These are phyloP conservation scores for Zea luxurians DNA, from an alignment of 176 grass and related monocot genomes.

Conservation along the genomic window DNA sequence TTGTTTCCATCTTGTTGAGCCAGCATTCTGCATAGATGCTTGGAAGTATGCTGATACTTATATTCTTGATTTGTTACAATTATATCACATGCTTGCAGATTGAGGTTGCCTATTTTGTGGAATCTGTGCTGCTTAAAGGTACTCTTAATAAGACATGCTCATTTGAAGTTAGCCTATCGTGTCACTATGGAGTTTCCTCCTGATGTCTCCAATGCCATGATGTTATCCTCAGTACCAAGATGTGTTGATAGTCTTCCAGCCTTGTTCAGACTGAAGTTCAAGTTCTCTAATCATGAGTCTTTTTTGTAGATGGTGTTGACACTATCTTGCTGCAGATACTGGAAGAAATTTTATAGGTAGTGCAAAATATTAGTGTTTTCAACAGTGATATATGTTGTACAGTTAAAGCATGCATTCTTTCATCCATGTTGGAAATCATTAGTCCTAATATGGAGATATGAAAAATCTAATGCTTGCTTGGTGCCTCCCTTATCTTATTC, in stretches of 20 bases:
- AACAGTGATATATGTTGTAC: slow-evolving; percentile 59
- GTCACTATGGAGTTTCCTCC: slow-evolving; percentile 60
- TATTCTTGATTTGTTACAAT: slow-evolving; percentile 38
- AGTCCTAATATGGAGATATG: slow-evolving; percentile 57
- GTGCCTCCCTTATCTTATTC: slow-evolving; percentile 79
- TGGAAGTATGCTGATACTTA: slow-evolving; percentile 29
- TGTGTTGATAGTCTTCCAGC: slow-evolving; percentile 63
- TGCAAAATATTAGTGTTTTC: slow-evolving; percentile 53
- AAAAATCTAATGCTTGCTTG: slow-evolving; percentile 61
- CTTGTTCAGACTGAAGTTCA: slow-evolving; percentile 74
- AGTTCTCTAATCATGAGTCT: slow-evolving; percentile 61
- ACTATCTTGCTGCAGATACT: slow-evolving; percentile 74
- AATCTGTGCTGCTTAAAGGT: slow-evolving; percentile 57
- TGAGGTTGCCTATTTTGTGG: slow-evolving; percentile 57
- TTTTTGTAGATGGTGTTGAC: slow-evolving; percentile 60
- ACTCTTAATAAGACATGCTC: slow-evolving; percentile 42
- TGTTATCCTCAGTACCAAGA: slow-evolving; percentile 59
- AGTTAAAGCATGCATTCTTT: slow-evolving; percentile 70
- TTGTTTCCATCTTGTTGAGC: slow-evolving; percentile 24
- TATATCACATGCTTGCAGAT: slow-evolving; percentile 57
- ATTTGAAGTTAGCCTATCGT: slow-evolving; percentile 61
- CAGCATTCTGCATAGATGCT: slow-evolving; percentile 32
- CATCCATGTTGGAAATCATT: slow-evolving; percentile 78
- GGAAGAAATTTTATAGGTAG: slow-evolving; percentile 78
- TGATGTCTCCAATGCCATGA: slow-evolving; percentile 53